Base-by-base conservation (phyloP, 2,329 filamentous ascomycete genomes). In the Monilinia fructigena region DNA sequence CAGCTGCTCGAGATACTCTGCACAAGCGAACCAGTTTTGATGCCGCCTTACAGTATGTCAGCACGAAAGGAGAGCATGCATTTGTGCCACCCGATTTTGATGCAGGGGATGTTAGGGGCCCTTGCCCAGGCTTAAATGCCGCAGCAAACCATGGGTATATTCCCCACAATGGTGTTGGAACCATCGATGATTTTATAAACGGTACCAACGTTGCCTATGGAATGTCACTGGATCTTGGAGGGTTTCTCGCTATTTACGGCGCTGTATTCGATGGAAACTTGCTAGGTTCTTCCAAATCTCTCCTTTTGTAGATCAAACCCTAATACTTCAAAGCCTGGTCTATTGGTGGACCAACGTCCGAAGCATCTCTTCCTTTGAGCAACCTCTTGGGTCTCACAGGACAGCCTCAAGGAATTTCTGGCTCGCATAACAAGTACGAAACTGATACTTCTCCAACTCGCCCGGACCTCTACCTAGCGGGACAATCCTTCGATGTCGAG, bases 341-440 rank as follows among this genome's bases (percentile, higher is more conserved):
- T 23, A 60, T 60, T 48, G 42, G 47, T n/a, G 31, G 60, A 54
- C 60, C 60, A n/a, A 63, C 60, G 40, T 4, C 60, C 18, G 40
- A 63, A 16, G 23, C 20, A 35, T 6, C 10, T 10, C 47, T 53
- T 54, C 47, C 63, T 7, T 71, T 78, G 26, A 76, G 55, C 8
- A 65, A 64, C 72, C 71, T 52, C 12, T 38, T 63, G 16, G 55
- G 47, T 31, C 23, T 67, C 54, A 14, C 78, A 63, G 67, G 80
- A 3, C 77, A 77, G 4, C 81, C 81, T 0, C 78, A 76, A 20
- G 82, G 82, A 4, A 76, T 85, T 4, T 74, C 75, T 14, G 80
- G 80, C 38, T 79, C 79, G 4, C 83, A 85, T 72, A 83, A 83
- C 71, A 79, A 80, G 64, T 80, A 84, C 70, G 83, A 85, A 75